Evolutionary conservation across 345 rosid species (phyloP), one percentile per base, ranked within the genome.

Genomic region (Syzygium aqueum): DNA sequence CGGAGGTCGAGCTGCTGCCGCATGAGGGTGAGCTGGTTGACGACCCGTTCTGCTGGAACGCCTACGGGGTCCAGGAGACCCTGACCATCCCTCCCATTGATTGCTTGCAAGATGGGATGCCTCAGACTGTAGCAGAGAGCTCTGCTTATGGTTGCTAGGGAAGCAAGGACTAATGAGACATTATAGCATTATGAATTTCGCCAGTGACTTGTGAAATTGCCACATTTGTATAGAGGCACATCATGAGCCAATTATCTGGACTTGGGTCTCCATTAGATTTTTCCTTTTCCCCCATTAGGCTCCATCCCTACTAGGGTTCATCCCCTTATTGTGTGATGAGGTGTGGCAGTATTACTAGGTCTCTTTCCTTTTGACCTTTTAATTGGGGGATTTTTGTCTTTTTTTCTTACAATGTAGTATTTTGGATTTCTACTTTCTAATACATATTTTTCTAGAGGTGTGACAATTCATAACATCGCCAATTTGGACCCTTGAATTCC

Each of bases 1-100:
- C 99, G 3, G 98, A 97, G 84, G 99, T 96, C 1, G 98, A 97
- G 92, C 96, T 97, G 25, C 92, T 97, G 2, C 99, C 99, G 1
- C 88, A 95, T 5, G 99, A 95, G 91, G 99, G 99, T 0, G 90
- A 94, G 86, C 87, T 97, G n/a, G n/a, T 96, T 1, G 99, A 96
- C 19, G 99, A 97, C 84, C 99, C 99, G 0, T 97, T 96, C 88
- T 97, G 99, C 53, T 97, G 99, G 99, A 97, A 97, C 63, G 98
- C 99, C 52, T 97, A 95, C 56, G 99, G 99, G 57, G 91, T 85
- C 51, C 94, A 97, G 86, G 99, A 95, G 90, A 96, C 99, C 3
- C 77, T 88, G 28, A 97, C 95, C 23, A 94, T 96, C 8, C 99
- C 99, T 12, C 99, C 98, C 2, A 90, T 97, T 13, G 91, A 93